Evolutionary conservation across 2,329 filamentous ascomycete genomes (phyloP).

Genomic region (Dactylellina parvicollis): DNA sequence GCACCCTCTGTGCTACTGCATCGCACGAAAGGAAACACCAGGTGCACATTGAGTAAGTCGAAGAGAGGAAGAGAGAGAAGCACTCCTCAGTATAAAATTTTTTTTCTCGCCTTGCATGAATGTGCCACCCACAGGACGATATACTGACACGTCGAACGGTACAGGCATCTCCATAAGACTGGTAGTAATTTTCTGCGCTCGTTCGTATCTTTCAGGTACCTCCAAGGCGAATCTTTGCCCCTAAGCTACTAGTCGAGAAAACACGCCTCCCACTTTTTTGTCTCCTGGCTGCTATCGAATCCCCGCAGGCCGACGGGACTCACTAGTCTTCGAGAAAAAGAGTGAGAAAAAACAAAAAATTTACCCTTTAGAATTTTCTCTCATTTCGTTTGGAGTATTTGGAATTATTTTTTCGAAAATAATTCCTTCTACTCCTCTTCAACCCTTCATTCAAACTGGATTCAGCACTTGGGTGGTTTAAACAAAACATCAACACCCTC

Average conservation of each 20-base stretch:
- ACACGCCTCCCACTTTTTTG: constrained; percentile 47
- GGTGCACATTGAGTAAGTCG: constrained; percentile 42
- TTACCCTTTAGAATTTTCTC: constrained; percentile 8
- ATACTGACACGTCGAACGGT: constrained; percentile 52
- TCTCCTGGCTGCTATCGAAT: constrained; percentile 28
- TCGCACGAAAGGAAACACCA: constrained; percentile 19
- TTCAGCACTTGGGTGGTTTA: constrained; percentile 51
- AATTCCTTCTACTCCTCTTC: constrained; percentile 49
- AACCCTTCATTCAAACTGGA: constrained; percentile 44
- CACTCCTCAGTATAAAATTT: constrained; percentile 18
- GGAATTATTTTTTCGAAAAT: constrained; percentile 52
- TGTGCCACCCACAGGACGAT: constrained; percentile 39
- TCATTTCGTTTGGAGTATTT: constrained; percentile 26
- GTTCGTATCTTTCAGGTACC: constrained; percentile 42
- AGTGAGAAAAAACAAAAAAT: constrained; percentile 22
- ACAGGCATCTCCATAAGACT: constrained; percentile 34
- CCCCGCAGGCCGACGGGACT: constrained; percentile 48
- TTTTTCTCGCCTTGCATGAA: constrained; percentile 40
- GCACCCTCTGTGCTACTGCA: constrained; percentile 33
- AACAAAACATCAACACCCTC: constrained; percentile 46
- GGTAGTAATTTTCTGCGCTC: constrained; percentile 6
- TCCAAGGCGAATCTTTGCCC: constrained; percentile 32
- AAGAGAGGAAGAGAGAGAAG: constrained; percentile 35
- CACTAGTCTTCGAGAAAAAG: constrained; percentile 22
- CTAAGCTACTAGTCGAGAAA: constrained; percentile 35